Evolutionary conservation across 2,329 filamentous ascomycete genomes (phyloP).

Genomic region (Diplodia scrobiculata): DNA sequence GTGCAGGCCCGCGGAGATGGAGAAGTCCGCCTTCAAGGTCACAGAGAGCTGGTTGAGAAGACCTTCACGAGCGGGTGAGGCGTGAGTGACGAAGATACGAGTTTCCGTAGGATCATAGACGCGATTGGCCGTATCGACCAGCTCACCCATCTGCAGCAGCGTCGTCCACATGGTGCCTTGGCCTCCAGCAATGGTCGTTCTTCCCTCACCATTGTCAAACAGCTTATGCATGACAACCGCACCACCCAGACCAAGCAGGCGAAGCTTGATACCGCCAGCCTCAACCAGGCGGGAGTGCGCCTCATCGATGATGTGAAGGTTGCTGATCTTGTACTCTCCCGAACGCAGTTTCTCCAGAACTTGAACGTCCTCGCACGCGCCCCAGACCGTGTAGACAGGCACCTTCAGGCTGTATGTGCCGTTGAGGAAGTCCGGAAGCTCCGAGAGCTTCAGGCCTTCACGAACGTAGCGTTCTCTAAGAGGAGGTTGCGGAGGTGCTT

Average conservation of each 20-base stretch:
- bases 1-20: constrained; percentile 93
- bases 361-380: constrained; percentile 95
- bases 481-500: constrained; percentile 64
- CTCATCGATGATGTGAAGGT: constrained; percentile 98
- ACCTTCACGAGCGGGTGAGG: constrained; percentile 92
- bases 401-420: constrained; percentile 90
- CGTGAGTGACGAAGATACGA: constrained; percentile 93
- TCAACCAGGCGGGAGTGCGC: constrained; percentile 94
- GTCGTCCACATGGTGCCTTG: constrained; percentile 99
- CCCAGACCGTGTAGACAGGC: constrained; percentile 98
- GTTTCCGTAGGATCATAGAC: constrained; percentile 99
- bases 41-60: constrained; percentile 97
- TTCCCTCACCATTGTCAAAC: constrained; percentile 96
- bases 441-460: constrained; percentile 84
- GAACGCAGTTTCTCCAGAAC: constrained; percentile 97
- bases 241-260: constrained; percentile 87
- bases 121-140: constrained; percentile 95
- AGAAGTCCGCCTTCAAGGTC: constrained; percentile 96
- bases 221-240: constrained; percentile 99
- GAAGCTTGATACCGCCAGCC: constrained; percentile 91
- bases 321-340: constrained; percentile 95
- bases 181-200: constrained; percentile 95
- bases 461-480: constrained; percentile 84
- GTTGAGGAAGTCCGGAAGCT: constrained; percentile 84
- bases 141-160: constrained; percentile 93